Evolutionary conservation across 2,329 filamentous ascomycete species (phyloP), one percentile per base, ranked within the genome.

Genomic region (Monosporascus sp.): DNA sequence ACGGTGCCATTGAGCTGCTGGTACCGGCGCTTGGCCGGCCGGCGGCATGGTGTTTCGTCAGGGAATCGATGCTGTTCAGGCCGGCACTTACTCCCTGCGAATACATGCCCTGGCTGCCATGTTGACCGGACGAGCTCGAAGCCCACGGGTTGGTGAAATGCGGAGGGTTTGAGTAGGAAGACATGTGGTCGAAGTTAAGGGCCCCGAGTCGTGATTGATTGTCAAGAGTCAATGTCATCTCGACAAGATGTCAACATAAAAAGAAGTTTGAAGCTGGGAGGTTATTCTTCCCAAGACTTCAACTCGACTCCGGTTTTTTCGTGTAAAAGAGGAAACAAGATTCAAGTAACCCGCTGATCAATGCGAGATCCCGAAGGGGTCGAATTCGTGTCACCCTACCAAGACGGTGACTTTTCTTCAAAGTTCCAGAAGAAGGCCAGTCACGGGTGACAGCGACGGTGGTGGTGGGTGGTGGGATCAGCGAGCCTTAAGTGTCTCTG

Each of bases 201-300:
- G 81, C 82, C 68, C 82, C 89, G 76, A 88, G 89, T 71, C 84
- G 84, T 77, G 85, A 89, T 76, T 93, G 91, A 72, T 91, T 89
- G 77, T 96, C 91, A 78, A 96, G 84, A 73, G 92, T 89, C 91
- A 96, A 96, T 76, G 91, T 94, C 91, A 96, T 96, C 72, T 73
- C 75, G 62, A 66, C 58, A 54, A 53, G 54, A 58, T 57, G 57
- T 57, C 37, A 56, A 58, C 45, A 54, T 57, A 58, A 50, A 57
- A 55, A 59, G 50, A 51, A 50, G 48, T 44, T 48, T 31, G 47
- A 58, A 56, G 61, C 55, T 58, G 53, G 59, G 60, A 61, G 54
- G 45, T 45, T 57, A 63, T 49, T 59, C 58, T 64, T 64, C 60
- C 60, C 57, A 60, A 60, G 58, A 58, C 59, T 53, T 59, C 24